Evolutionary conservation across 495 filamentous ascomycete genomes (phyloP).

Genomic region (Aspergillus funiculosus): DNA sequence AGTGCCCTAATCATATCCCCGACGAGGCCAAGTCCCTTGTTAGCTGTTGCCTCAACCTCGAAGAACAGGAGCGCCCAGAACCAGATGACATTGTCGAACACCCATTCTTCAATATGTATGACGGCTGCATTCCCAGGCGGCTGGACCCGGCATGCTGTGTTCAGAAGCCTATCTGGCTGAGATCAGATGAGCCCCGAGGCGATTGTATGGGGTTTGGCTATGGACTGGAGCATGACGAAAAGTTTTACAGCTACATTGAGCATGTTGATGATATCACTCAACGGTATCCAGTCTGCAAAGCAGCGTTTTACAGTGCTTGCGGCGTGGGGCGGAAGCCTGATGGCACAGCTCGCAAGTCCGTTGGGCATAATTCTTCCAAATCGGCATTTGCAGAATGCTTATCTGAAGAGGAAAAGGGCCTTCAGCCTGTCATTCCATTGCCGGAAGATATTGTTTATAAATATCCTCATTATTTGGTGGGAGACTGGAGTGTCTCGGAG

Average conservation of each 20-base stretch:
- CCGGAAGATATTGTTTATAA: slow-evolving; percentile 62
- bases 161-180: slow-evolving; percentile 43
- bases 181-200: slow-evolving; percentile 38
- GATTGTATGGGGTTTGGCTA: slow-evolving; percentile 44
- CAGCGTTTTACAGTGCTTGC: slow-evolving; percentile 44
- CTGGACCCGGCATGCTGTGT: slow-evolving; percentile 39
- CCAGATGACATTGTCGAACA: slow-evolving; percentile 79
- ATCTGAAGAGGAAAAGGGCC: slow-evolving; percentile 62
- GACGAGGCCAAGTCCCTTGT: slow-evolving; percentile 72
- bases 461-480: slow-evolving; percentile 36
- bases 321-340: slow-evolving; percentile 48
- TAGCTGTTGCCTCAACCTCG: slow-evolving; percentile 62
- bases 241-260: slow-evolving; percentile 35
- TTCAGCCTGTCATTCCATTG: slow-evolving; percentile 65
- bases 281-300: slow-evolving; percentile 40
- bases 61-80: slow-evolving; percentile 67
- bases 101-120: slow-evolving; percentile 66
- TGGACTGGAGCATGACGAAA: slow-evolving; percentile 43
- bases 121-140: slow-evolving; percentile 45
- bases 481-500: slow-evolving; percentile 41
- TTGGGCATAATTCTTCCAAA: slow-evolving; percentile 43
- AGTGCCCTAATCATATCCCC: slow-evolving; percentile 44
- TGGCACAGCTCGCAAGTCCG: slow-evolving; percentile 37
- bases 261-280: slow-evolving; percentile 36
- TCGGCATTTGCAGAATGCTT: slow-evolving; percentile 64